Evolutionary conservation across 1,284 basidiomycete genomes (phyloP), one percentile per base, ranked within the genome.

Genomic region (Exobasidium cylindrosporum): DNA sequence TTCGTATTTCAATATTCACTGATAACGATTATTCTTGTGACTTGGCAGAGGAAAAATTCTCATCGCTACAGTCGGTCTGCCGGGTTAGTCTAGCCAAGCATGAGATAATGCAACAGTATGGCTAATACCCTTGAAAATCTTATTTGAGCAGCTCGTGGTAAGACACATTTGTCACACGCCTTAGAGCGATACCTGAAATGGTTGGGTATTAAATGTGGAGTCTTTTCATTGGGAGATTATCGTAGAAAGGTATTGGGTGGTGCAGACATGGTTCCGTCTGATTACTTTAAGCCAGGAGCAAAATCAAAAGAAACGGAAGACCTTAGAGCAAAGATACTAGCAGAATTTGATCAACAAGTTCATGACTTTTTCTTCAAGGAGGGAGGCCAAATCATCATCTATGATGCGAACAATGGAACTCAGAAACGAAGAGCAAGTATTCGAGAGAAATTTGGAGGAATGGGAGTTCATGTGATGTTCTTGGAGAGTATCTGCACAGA

Each of bases 401-500:
- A 97, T 82, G 96, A 99, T 79, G 96, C 96, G n/a, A 98, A 98
- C 68, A 97, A 98, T 75, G 92, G 92, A 1, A 88, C 87, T 10
- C 83, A 84, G 52, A 84, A 83, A 47, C 84, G 85, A 40, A 84
- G 96, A 56, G 86, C 88, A 66, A 83, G 83, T 17, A 82, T 96
- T 40, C 87, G 89, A 1, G 87, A 93, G 81, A 91, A 87, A 81
- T 97, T 96, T 75, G 72, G 70, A 17, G 52, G 26, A 87, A 89
- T 80, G 85, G 87, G 54, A 89, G 89, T 14, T 87, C 94, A 97
- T 84, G 91, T 97, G 67, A 87, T 97, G 77, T 87, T 96, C 81
- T 85, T 97, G 23, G 82, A 83, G 60, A 80, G 79, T 70, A 80
- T 82, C 58, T 81, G 81, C 61, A 79, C 93, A 72, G 87, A 91